A percentile compares a stretch with the other conserved stretches of the same genome.
Evolutionary conservation across 1,284 basidiomycete species (phyloP).

Genomic region (Boletellus deceptivus): DNA sequence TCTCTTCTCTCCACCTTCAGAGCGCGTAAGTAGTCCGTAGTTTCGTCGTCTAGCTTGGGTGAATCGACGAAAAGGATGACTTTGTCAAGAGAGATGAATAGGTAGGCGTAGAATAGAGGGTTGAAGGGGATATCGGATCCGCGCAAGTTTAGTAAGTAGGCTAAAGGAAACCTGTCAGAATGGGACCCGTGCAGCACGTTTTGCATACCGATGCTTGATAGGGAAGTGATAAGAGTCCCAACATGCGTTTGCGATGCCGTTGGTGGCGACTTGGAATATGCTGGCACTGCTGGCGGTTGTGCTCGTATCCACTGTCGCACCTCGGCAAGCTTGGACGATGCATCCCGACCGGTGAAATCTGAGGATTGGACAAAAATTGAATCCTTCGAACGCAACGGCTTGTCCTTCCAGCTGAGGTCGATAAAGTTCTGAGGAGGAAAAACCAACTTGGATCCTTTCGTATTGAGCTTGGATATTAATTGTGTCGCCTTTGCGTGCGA

Average conservation of each 20-base stretch:
- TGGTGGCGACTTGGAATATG: slow-evolving; percentile 58
- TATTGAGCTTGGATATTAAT: slow-evolving; percentile 54
- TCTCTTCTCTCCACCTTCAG: slow-evolving; percentile 60
- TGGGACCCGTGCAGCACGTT: not conserved
- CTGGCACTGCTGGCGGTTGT: slow-evolving; percentile 58
- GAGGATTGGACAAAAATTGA: slow-evolving; percentile 75
- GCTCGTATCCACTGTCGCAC: slow-evolving; percentile 61
- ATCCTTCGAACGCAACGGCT: slow-evolving; percentile 65
- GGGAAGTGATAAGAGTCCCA: slow-evolving; percentile 60
- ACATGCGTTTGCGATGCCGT: slow-evolving; percentile 63
- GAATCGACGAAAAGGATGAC: slow-evolving; percentile 71
- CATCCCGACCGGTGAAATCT: slow-evolving; percentile 70
- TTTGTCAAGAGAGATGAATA: slow-evolving; percentile 64
- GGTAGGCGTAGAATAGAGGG: slow-evolving; percentile 84
- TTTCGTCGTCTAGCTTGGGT: slow-evolving; percentile 55
- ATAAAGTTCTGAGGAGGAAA: slow-evolving; percentile 81
- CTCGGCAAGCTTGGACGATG: slow-evolving; percentile 54
- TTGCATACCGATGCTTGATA: slow-evolving; percentile 60
- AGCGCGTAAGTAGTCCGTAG: slow-evolving; percentile 55
- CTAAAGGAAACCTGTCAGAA: slow-evolving; percentile 18
- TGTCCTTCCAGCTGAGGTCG: slow-evolving; percentile 80
- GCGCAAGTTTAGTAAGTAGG: slow-evolving; percentile 45
- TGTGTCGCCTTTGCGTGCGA: slow-evolving; percentile 68
- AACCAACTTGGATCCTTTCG: slow-evolving; percentile 58
- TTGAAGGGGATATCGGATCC: slow-evolving; percentile 86